phyloP scores from a whole-genome alignment of 495 filamentous ascomycete species.

The Filosporella fistucella region DNA sequence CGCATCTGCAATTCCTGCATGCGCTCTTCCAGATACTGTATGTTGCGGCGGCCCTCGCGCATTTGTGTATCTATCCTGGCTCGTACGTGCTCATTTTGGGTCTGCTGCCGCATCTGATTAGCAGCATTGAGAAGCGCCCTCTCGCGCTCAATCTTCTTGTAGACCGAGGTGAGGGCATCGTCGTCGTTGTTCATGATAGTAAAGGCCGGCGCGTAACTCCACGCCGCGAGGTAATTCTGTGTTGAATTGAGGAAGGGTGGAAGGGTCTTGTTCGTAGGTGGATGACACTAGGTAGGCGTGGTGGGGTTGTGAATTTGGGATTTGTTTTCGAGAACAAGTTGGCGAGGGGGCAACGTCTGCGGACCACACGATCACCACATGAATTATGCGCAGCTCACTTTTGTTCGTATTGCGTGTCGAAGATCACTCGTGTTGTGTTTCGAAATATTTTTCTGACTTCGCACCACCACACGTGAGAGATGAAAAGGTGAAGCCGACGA shows the following conservation, averaged over 20 bases:
- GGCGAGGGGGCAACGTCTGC: constrained; percentile 6
- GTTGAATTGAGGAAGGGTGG: not conserved
- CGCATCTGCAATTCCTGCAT: constrained; percentile 85
- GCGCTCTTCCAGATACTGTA: constrained; percentile 88
- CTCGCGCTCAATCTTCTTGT: constrained; percentile 97
- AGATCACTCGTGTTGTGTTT: constrained; percentile 5
- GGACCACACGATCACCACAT: constrained; percentile 12
- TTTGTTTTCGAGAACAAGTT: constrained; percentile 7
- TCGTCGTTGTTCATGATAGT: constrained; percentile 67
- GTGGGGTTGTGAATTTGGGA: constrained; percentile 16
- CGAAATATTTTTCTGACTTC: constrained; percentile 7
- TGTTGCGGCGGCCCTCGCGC: constrained; percentile 85
- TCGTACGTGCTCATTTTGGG: constrained; percentile 84
- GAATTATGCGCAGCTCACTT: constrained; percentile 6
- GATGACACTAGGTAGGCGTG: constrained; percentile 8
- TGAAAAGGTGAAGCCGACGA: constrained; percentile 7
- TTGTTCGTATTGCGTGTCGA: too few species aligned
- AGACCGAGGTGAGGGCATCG: constrained; percentile 79
- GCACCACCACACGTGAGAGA: constrained; percentile 12
- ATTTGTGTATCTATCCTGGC: constrained; percentile 88
- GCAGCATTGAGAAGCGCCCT: constrained; percentile 93
- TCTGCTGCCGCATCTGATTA: constrained; percentile 90
- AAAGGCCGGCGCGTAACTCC: constrained; percentile 16
- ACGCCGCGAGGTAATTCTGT: constrained; percentile 4
- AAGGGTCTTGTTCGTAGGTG: too few species aligned